Conservation (phyloP, 1,284 basidiomycete genomes). For the Singerocomus inundabilis region DNA sequence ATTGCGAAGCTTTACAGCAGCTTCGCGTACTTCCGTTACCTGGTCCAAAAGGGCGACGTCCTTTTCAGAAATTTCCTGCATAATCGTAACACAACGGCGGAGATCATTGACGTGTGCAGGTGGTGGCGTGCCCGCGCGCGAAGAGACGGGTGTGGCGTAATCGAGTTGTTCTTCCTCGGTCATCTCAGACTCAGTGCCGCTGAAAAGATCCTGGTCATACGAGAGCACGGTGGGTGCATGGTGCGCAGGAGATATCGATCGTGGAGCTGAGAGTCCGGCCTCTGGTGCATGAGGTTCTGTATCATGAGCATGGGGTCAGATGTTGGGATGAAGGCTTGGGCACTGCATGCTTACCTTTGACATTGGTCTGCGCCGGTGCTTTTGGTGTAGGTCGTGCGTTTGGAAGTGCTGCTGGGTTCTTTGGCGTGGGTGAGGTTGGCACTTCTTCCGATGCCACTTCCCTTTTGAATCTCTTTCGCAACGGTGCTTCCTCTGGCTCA, state of each 20-base stretch:
- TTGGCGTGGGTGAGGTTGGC: neutral
- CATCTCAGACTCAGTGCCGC: conserved; percentile 24
- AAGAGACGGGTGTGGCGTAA: conserved; percentile 28
- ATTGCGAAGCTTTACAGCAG: conserved; percentile 20
- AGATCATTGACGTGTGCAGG: conserved; percentile 21
- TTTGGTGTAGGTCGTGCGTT: neutral
- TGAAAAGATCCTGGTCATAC: conserved; percentile 20
- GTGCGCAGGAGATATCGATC: neutral
- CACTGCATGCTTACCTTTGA: conserved; percentile 7
- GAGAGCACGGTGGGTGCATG: neutral
- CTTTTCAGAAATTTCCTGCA: conserved; percentile 24
- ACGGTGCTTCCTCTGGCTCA: conserved; percentile 10
- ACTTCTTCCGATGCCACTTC: neutral
- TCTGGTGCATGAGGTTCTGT: conserved; percentile 3
- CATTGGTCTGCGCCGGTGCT: neutral
- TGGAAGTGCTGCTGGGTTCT: neutral
- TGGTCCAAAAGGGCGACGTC: conserved; percentile 18
- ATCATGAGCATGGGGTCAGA: neutral
- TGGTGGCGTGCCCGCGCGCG: conserved; percentile 22
- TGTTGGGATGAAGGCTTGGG: neutral
- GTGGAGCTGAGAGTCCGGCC: conserved; percentile 4
- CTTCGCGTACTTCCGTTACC: conserved; percentile 11
- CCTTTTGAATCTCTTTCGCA: conserved; percentile 17
- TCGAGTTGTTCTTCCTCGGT: conserved; percentile 24
- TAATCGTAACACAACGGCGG: conserved; percentile 24